Base-by-base conservation (phyloP, 345 rosid species). In the Arabidopsis arenosa region DNA sequence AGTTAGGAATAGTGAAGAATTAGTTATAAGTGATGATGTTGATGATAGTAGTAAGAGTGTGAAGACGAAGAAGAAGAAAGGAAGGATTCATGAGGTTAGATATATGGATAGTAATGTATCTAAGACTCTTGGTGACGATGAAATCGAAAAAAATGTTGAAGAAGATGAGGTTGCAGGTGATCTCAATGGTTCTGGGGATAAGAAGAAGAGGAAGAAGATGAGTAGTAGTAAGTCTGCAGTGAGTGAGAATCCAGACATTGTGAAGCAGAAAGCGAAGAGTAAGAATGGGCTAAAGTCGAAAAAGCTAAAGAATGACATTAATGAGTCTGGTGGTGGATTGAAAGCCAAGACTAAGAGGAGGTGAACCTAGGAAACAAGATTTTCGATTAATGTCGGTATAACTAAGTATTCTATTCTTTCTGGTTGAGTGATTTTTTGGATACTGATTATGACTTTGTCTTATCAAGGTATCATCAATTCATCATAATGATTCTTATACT, bases 11-110 rank as follows among this genome's bases (percentile, higher is more conserved):
- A 63, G 9, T n/a, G 9, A 47, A 47, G 52, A 2, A n/a, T 47
- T 6, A 17, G 66, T 6, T 21, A 36, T 72, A 37, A 58, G 37
- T 18, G 49, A 6, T 41, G 77, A 13, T 33, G 58, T 39, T 28
- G 68, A 72, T 43, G 75, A 30, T 75, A 51, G 15, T 35, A 44
- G 15, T 35, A 44, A 57, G 63, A 43, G 32, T 6, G 75, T 64
- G 69, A 79, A 68, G 65, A 73, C 45, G n/a, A 81, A 79, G 79
- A 83, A 84, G 69, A 82, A 66, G 86, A 90, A 85, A 57, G 90
- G 93, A 21, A 87, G 89, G 82, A 87, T 88, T 70, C 91, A 86
- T 57, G 92, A 87, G 65, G 84, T 88, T 77, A 84, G 80, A 64
- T 90, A 88, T 81, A 86, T 88, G 90, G 96, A 90, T 78, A 78